Conservation (phyloP, 805 yeast genomes). For the Ogataea salicorniae region DNA sequence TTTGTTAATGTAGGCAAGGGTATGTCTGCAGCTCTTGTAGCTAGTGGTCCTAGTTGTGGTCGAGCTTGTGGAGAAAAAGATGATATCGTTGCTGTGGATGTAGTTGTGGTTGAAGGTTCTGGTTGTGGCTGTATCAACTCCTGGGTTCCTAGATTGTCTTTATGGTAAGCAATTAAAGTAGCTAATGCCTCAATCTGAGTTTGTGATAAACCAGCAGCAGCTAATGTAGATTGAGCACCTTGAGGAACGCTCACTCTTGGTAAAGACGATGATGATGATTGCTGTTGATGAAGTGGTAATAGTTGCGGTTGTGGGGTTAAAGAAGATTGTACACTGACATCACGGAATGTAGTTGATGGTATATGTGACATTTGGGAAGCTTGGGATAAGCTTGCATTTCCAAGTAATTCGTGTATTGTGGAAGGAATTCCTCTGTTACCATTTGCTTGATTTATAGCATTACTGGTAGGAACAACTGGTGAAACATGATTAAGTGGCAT, state of each 20-base stretch:
- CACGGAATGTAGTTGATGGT: no score
- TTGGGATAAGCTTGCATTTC: not conserved
- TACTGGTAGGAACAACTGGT: not conserved
- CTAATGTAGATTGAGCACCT: constrained; percentile 61
- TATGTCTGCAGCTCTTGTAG: constrained; percentile 3
- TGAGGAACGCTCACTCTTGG: constrained; percentile 69
- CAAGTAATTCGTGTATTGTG: constrained; percentile 28
- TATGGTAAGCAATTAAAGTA: constrained; percentile 67
- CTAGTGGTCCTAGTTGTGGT: not conserved
- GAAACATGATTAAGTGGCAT: constrained; percentile 5
- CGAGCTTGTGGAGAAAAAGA: not conserved
- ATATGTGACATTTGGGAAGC: no score
- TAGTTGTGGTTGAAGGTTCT: not conserved
- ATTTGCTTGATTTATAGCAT: not conserved
- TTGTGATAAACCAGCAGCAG: constrained; percentile 59
- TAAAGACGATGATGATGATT: not conserved
- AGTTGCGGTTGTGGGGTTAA: constrained; percentile 28
- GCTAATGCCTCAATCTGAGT: constrained; percentile 71
- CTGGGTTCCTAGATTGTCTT: constrained; percentile 17
- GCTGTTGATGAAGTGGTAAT: constrained; percentile 7
- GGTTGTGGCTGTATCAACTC: not conserved
- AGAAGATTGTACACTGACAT: no score
- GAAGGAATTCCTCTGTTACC: constrained; percentile 16
- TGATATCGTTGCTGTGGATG: not conserved
- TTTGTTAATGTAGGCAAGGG: constrained; percentile 5